Conservation (phyloP, 73 alveolate genomes). For the Blepharisma stoltei region DNA sequence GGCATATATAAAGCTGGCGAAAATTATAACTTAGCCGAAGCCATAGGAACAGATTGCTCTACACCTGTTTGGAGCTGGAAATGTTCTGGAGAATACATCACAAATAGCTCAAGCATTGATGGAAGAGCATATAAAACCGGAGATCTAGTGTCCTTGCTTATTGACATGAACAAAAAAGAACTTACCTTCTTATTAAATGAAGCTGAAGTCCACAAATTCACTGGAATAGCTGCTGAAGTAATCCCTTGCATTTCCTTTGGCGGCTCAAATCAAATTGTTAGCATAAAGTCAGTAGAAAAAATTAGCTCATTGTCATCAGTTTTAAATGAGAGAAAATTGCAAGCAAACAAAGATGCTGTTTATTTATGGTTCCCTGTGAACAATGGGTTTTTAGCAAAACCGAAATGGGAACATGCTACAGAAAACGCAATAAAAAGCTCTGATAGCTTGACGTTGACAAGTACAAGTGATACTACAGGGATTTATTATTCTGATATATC, state of each 20-base stretch:
- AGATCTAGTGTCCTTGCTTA: neutral
- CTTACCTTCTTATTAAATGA: neutral
- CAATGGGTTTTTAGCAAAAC: neutral
- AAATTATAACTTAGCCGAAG: neutral
- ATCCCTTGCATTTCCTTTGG: slow-evolving; percentile 11
- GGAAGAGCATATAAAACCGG: neutral
- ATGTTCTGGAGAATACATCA: neutral
- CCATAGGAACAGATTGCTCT: neutral
- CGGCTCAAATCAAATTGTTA: slow-evolving; percentile 6
- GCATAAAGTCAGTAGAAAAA: neutral
- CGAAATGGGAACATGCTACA: neutral
- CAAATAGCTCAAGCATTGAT: neutral
- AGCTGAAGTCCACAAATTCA: neutral
- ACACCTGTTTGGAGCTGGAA: slow-evolving; percentile 15
- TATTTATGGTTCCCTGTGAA: slow-evolving; percentile 25
- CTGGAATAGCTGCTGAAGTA: neutral
- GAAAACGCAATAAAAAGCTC: neutral
- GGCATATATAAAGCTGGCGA: slow-evolving; percentile 25
- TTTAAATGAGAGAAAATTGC: neutral
- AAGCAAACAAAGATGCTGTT: neutral
- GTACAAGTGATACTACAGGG: neutral
- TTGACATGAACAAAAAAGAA: neutral
- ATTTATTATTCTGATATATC: neutral
- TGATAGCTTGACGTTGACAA: neutral
- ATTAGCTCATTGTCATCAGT: neutral